Evolutionary conservation across 2,329 filamentous ascomycete genomes (phyloP).

Genomic region (Botrytis aclada): DNA sequence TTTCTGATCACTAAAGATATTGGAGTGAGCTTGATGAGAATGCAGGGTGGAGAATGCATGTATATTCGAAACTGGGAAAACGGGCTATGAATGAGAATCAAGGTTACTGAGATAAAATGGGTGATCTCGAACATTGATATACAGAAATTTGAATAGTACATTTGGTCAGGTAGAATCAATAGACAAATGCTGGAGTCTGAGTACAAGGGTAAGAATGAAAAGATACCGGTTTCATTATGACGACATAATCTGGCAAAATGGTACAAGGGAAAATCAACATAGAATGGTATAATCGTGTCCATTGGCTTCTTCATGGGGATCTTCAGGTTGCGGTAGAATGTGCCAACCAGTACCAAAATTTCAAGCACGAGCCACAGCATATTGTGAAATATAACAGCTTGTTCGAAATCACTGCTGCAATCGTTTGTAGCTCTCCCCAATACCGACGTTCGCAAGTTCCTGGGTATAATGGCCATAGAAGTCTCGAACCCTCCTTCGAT

Average conservation of each 20-base stretch:
- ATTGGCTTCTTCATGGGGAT: neutral
- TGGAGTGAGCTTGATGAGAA: neutral
- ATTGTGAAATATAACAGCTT: conserved; percentile 9
- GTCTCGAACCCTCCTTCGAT: conserved; percentile 3
- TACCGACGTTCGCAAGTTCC: conserved; percentile 2
- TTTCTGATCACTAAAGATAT: neutral
- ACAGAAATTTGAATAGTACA: neutral
- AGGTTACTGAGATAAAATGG: neutral
- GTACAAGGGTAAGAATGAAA: neutral
- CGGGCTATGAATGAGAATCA: no score
- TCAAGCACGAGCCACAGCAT: conserved; percentile 4
- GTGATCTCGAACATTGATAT: neutral
- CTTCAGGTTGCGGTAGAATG: neutral
- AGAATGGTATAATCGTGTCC: conserved; percentile 7
- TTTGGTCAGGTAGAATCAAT: neutral
- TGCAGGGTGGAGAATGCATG: neutral
- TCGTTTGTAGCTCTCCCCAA: neutral
- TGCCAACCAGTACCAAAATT: conserved; percentile 1
- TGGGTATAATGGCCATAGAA: neutral
- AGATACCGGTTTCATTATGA: neutral
- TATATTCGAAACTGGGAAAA: neutral
- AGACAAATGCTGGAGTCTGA: neutral
- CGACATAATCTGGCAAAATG: neutral
- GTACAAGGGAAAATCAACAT: neutral
- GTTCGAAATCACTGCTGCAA: conserved; percentile 10